Base-by-base conservation (phyloP, 768 basidiomycete species). In the Russula lepida region DNA sequence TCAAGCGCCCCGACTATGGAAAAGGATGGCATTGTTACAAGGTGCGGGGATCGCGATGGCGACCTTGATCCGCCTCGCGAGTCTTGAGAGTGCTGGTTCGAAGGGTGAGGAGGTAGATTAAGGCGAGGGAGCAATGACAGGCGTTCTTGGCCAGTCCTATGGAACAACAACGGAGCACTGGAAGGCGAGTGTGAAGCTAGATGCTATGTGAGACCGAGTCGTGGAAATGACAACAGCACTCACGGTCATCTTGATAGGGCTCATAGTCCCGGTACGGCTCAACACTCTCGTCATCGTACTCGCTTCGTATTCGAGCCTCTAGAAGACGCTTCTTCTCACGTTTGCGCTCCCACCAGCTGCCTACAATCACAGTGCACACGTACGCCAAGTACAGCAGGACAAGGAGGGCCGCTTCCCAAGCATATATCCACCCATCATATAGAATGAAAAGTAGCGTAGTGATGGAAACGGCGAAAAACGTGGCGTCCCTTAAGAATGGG, bases 1-100 rank as follows among this genome's bases (percentile, higher is more conserved):
- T 99, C 97, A 47, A 99, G 81, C 0, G 97, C 97, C 9, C 95
- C 92, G 5, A 98, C 82, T 2, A 99, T 81, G 3, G 95, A 98
- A 68, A 92, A 92, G 0, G 88, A 90, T 3, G 88, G 89, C 73
- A 92, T 80, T 62, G 83, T 81, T 11, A 73, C 71, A 39, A 76
- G 71, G 25, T 73, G 72, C 65, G 75, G 61, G 25, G 78, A 62
- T 66, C 71, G 65, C 51, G 71, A 65, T 6, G 83, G 81, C 1
- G 86, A 58, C 27, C 64, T 50, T 12, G 63, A 82, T 13, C 82
- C 76, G 7, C 82, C 77, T 27, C 76, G 79, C 15, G 81, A 76
- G 56, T 74, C 73, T 9, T 17, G 50, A 15, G 37, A 21, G 23
- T 80, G 70, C 21, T 74, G 75, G 33, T 69, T 70, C 9, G 80